Evolutionary conservation across 495 filamentous ascomycete genomes (phyloP), one percentile per base, ranked within the genome.

Genomic region (Endocarpon pusillum): DNA sequence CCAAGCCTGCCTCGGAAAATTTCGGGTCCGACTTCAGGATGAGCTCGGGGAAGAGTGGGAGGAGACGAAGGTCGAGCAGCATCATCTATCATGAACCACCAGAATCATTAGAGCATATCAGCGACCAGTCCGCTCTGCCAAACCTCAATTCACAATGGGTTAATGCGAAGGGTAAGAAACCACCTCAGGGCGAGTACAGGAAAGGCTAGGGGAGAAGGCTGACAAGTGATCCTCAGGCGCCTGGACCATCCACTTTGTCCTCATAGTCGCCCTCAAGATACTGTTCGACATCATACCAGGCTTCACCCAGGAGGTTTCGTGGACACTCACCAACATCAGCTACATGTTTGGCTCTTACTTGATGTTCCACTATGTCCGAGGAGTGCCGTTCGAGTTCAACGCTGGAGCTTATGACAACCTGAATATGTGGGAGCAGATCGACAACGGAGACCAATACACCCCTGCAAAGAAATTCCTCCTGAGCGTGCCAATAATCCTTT

Each of bases 371-470:
- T 93, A 77, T 64, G 89, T 97, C 46, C 83, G 85, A 49, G 89
- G 89, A 51, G 83, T 96, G 34, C 89, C 89, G 11, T 97, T 97
- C 58, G 89, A 97, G 50, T 97, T 96, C 69, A 94, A 97, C 53
- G 75, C 83, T n/a, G 89, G 89, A 32, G 89, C 89, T 39, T 97
- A 94, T 63, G 89, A 97, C 58, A 94, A 96, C 52, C 69, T 96
- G 43, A 96, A 94, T 60, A 94, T 97, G 86, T 97, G 89, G 89
- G 89, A 97, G 64, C 89, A 97, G 64, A 97, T 97, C 51, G 89
- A 97, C 62, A 89, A 97, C 47, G 89, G 89, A 19, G 89, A 89
- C 54, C 89, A 97, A 52, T 97, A 94, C 61, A 97, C 89, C 3
- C 89, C 89, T 9, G 74, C 89, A 36, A 97, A 97, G 70, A 97